Evolutionary conservation across 441 rosid species (phyloP).

Genomic region (Daphne laureola): DNA sequence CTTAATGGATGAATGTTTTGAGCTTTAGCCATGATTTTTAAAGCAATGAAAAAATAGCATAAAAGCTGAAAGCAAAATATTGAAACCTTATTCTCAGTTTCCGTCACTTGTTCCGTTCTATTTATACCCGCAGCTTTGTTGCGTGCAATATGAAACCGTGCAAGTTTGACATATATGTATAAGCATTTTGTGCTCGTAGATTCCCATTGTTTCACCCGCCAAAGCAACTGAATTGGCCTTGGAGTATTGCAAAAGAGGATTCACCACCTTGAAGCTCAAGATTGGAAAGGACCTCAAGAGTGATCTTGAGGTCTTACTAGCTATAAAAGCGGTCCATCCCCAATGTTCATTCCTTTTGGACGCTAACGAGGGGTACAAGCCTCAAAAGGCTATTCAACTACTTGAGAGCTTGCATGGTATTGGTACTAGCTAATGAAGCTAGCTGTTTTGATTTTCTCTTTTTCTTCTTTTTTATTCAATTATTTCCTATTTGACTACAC

Average conservation of each 20-base stretch:
- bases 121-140: no score
- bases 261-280: slow-evolving; percentile 81
- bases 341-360: slow-evolving; percentile 77
- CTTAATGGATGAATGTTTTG: no score
- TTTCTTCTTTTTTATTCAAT: not conserved
- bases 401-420: slow-evolving; percentile 68
- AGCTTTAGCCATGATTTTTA: no score
- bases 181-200: slow-evolving; percentile 34
- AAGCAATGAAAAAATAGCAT: no score
- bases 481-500: not conserved
- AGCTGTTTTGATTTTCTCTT: slow-evolving; percentile 6
- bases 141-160: no score
- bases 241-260: slow-evolving; percentile 61
- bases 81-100: no score
- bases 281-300: slow-evolving; percentile 70
- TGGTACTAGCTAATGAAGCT: slow-evolving; percentile 15
- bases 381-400: slow-evolving; percentile 70
- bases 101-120: no score
- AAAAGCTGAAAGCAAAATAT: no score
- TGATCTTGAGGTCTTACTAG: slow-evolving; percentile 76
- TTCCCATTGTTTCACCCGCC: slow-evolving; percentile 73
- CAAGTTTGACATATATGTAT: slow-evolving; percentile 6
- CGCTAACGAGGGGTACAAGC: slow-evolving; percentile 83
- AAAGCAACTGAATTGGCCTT: slow-evolving; percentile 76
- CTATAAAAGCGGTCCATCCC: slow-evolving; percentile 65